Conservation (phyloP, 768 basidiomycete species). For the Chalciporus piperatus region DNA sequence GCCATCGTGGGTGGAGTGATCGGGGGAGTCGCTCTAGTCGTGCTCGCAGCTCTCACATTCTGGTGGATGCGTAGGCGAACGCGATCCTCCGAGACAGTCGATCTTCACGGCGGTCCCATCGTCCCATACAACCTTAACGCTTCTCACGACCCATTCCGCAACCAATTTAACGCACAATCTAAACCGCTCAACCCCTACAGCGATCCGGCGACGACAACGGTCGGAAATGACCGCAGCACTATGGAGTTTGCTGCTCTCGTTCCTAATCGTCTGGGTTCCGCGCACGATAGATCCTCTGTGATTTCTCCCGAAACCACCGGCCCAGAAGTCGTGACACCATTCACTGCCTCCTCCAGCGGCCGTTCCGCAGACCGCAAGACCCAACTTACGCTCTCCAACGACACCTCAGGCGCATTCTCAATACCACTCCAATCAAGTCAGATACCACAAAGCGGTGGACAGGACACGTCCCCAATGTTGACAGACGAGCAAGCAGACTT, state of each 20-base stretch:
- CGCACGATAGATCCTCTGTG: not conserved
- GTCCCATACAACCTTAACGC: not conserved
- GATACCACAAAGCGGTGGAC: not conserved
- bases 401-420: not conserved
- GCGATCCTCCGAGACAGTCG: slow-evolving; percentile 2
- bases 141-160: not conserved
- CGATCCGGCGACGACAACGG: not conserved
- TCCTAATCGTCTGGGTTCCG: slow-evolving; percentile 10
- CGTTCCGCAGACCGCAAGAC: slow-evolving; percentile 5
- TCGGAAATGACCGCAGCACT: not conserved
- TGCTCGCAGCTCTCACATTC: slow-evolving; percentile 1
- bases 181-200: not conserved
- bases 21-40: slow-evolving; percentile 7
- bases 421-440: not conserved
- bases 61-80: slow-evolving; percentile 11
- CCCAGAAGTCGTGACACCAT: slow-evolving; percentile 1
- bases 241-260: slow-evolving; percentile 2
- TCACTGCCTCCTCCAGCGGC: slow-evolving; percentile 4
- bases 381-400: slow-evolving; percentile 2
- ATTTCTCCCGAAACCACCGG: not conserved
- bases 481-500: slow-evolving; percentile 27
- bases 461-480: slow-evolving; percentile 9
- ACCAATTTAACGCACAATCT: not conserved
- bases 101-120: slow-evolving; percentile 1
- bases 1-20: slow-evolving; percentile 17